Evolutionary conservation across 2,329 filamentous ascomycete genomes (phyloP), one percentile per base, ranked within the genome.

Genomic region (Trichophyton mentagrophytes): DNA sequence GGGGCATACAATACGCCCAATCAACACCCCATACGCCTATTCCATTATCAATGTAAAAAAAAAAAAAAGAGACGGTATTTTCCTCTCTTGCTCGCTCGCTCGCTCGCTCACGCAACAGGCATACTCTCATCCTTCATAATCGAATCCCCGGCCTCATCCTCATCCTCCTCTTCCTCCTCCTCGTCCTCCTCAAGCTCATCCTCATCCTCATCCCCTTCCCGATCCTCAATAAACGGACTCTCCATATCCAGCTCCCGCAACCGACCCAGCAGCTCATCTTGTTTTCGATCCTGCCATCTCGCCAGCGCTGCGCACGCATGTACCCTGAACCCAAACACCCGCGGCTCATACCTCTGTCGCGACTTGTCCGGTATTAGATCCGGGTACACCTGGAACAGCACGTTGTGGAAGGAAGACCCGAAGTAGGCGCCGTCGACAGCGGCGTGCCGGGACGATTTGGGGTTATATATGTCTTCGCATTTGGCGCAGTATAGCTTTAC

Each of bases 381-480:
- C 4, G 93, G 92, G 73, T 97, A 97, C 60, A 99, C 93, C 74
- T 99, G 93, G 79, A 99, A 97, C 64, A 99, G 85, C 75, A 99
- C 96, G 77, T 96, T 96, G 80, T 96, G 92, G 80, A 99, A 99
- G 2, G 89, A 95, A 56, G 92, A 91, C 67, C 93, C 93, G 68
- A 99, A 99, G 80, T 97, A 99, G 65, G 93, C 93, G 65, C 93
- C 93, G 72, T 99, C 93, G 69, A 99, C 96, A 62, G 88, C 83
- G 58, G 91, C 90, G 76, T 99, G 93, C 30, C 93, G 89, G 20
- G 90, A 92, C 2, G 93, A 97, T 75, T 99, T 99, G 51, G 93
- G 93, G 76, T 97, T 97, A 81, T 99, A 99, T 62, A 95, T 87
- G 73, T 99, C 93, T 80, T 99, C 93, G 79, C 93, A 99, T 68